These are phyloP conservation scores for Oehlia diaphana DNA, from an alignment of 192 early-diverging fungal genomes.

Conservation along the genomic window DNA sequence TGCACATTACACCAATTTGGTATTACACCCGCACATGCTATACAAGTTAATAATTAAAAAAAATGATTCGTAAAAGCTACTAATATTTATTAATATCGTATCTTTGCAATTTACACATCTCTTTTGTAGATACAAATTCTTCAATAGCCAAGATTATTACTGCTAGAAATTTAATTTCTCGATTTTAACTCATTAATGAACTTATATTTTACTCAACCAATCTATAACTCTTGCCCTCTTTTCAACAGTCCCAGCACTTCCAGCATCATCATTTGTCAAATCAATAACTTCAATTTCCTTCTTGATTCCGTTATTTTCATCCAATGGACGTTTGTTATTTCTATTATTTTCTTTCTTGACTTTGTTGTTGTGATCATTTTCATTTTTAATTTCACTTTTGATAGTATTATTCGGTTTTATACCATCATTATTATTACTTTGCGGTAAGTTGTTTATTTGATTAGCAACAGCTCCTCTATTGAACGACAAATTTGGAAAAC, in stretches of 20 bases:
- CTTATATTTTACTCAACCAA: neutral
- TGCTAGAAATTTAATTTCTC: no score
- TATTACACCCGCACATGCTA: no score
- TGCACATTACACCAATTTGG: no score
- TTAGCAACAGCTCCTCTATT: neutral
- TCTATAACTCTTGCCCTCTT: neutral
- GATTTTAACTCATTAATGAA: neutral
- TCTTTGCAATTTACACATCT: no score
- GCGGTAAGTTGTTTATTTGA: neutral
- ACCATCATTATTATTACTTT: no score
- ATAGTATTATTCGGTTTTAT: neutral
- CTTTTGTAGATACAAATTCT: no score
- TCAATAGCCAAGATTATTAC: no score
- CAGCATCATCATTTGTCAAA: neutral
- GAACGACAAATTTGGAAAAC: neutral
- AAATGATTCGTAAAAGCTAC: no score
- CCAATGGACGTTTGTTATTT: neutral
- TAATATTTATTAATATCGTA: no score
- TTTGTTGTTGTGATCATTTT: neutral
- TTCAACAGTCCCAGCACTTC: neutral
- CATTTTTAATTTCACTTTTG: neutral
- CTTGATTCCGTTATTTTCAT: neutral
- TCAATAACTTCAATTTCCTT: neutral
- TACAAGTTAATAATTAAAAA: no score
- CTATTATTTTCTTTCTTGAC: neutral